phyloP scores from a whole-genome alignment of 495 filamentous ascomycete species.

The Hyphodiscus hymeniophilus region DNA sequence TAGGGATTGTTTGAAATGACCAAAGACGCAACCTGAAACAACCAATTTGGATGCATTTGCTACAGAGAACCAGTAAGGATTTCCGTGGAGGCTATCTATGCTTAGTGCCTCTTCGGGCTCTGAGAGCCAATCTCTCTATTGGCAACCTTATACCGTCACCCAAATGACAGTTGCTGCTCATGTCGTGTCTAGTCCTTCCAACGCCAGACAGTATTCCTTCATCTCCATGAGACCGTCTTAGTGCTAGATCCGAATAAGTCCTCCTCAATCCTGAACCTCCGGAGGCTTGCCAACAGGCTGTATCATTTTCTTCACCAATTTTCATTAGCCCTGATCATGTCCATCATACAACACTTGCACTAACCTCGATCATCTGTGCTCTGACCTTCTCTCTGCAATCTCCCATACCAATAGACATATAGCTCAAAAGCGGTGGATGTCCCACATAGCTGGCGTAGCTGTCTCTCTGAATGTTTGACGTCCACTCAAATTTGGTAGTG shows the following conservation, averaged over 20 bases:
- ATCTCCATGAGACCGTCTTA: too few relatives aligned
- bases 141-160: too few relatives aligned
- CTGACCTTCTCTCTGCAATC: conserved; percentile 74
- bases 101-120: too few relatives aligned
- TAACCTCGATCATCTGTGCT: conserved; percentile 63
- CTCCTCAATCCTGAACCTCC: conserved; percentile 24
- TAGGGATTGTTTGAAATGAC: too few relatives aligned
- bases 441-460: conserved; percentile 77
- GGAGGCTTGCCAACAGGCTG: conserved; percentile 82
- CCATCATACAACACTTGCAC: conserved; percentile 6
- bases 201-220: not conserved
- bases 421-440: conserved; percentile 81
- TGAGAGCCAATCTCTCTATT: too few relatives aligned
- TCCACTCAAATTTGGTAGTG: conserved; percentile 95
- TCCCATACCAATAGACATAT: conserved; percentile 83
- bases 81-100: too few relatives aligned
- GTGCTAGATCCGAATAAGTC: too few relatives aligned
- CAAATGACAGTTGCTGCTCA: too few relatives aligned
- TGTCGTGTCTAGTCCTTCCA: too few relatives aligned
- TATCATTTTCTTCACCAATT: conserved; percentile 66
- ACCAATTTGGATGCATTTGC: too few relatives aligned
- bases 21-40: too few relatives aligned
- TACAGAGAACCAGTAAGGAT: too few relatives aligned
- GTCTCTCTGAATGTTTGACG: conserved; percentile 82
- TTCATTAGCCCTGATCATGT: conserved; percentile 6